Percentiles rank a stretch among this genome's conserved stretches.
These are phyloP conservation scores for Pestalotiopsis sp. DNA, from an alignment of 2,329 filamentous ascomycete genomes.

Conservation along the genomic window DNA sequence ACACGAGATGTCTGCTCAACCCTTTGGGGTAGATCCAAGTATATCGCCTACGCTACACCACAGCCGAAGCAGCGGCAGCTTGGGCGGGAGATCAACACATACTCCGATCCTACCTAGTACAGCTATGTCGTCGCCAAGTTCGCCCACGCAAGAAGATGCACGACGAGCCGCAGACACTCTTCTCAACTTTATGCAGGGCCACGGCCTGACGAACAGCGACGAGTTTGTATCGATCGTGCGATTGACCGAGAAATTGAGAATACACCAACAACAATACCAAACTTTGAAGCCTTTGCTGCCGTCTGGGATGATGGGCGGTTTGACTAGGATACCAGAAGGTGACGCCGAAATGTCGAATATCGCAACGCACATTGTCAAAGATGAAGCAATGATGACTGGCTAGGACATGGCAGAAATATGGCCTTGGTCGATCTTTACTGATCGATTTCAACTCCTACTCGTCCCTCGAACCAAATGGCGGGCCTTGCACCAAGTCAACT, in stretches of 20 bases:
- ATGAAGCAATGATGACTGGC: conserved; percentile 37
- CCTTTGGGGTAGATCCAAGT: conserved; percentile 47
- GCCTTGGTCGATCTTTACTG: neutral
- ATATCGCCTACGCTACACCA: conserved; percentile 52
- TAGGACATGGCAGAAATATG: conserved; percentile 20
- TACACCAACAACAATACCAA: conserved; percentile 55
- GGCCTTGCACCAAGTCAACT: too few species aligned
- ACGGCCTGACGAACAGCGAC: conserved; percentile 71
- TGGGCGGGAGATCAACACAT: conserved; percentile 41
- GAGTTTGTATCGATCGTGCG: conserved; percentile 80
- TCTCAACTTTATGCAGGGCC: conserved; percentile 76
- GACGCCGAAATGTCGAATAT: conserved; percentile 51
- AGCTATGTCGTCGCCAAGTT: conserved; percentile 61
- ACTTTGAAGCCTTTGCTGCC: conserved; percentile 28
- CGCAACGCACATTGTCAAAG: conserved; percentile 28
- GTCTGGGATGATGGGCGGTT: conserved; percentile 42
- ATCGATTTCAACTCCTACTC: neutral
- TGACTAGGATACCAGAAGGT: conserved; percentile 61
- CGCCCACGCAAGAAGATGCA: conserved; percentile 84
- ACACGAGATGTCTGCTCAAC: conserved; percentile 45
- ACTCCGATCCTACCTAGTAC: conserved; percentile 38
- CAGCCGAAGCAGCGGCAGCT: conserved; percentile 53
- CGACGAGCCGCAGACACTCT: conserved; percentile 80
- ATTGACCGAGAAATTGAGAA: conserved; percentile 81
- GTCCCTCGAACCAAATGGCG: neutral